Conservation (phyloP, 2,329 filamentous ascomycete species). For the Colletotrichum karsti region DNA sequence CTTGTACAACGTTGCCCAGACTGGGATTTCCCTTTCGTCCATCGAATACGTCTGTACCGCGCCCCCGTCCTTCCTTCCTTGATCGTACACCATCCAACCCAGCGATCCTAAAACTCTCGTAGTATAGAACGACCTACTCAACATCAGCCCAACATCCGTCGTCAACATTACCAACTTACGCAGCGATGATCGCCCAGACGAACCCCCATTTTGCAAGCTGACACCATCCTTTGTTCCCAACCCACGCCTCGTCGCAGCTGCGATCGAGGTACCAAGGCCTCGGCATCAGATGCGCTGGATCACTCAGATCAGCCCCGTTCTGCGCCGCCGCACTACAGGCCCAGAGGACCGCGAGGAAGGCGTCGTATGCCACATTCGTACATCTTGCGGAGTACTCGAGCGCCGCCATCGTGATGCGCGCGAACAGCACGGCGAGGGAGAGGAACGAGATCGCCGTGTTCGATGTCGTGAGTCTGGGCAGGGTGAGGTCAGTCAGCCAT, state of each 20-base stretch:
- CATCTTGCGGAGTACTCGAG: conserved; percentile 31
- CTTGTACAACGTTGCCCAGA: background rate
- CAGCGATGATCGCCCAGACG: background rate
- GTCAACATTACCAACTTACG: background rate
- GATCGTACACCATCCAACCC: background rate
- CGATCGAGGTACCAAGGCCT: conserved; percentile 38
- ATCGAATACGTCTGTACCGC: background rate
- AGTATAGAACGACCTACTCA: background rate
- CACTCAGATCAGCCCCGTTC: conserved; percentile 34
- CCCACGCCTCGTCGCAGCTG: conserved; percentile 26
- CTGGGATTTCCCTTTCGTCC: background rate
- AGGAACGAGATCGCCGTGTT: conserved; percentile 40
- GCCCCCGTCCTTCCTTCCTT: background rate
- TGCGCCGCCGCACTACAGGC: conserved; percentile 31
- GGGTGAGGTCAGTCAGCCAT: background rate
- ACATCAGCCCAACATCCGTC: background rate
- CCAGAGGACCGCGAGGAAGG: conserved; percentile 38
- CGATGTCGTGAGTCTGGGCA: conserved; percentile 35
- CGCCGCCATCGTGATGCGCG: conserved; percentile 33
- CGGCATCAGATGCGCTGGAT: conserved; percentile 33
- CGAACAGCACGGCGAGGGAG: conserved; percentile 35
- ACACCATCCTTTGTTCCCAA: background rate
- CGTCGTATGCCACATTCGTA: conserved; percentile 37
- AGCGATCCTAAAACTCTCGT: background rate
- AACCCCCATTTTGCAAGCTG: background rate